Conservation (phyloP, 2,329 filamentous ascomycete genomes). For the Aureobasidium mangrovei region DNA sequence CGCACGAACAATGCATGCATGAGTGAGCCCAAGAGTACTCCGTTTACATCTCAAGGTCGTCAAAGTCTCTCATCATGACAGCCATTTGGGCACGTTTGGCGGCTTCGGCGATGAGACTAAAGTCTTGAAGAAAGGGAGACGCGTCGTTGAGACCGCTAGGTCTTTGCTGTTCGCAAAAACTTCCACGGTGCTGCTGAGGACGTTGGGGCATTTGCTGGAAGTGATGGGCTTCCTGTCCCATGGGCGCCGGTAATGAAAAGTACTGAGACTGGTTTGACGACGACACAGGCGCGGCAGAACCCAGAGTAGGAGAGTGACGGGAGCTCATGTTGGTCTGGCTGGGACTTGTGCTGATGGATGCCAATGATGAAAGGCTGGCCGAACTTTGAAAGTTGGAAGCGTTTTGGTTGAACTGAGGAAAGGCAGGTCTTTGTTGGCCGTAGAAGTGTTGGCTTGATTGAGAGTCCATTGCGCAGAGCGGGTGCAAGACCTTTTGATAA, state of each 20-base stretch:
- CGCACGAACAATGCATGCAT: slow-evolving; percentile 4
- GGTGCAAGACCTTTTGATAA: not conserved
- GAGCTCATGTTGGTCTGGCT: slow-evolving; percentile 17
- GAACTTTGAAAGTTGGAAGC: slow-evolving; percentile 33
- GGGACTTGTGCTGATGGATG: slow-evolving; percentile 21
- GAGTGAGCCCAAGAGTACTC: not conserved
- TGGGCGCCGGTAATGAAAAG: slow-evolving; percentile 20
- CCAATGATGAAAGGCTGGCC: slow-evolving; percentile 34
- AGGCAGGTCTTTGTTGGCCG: slow-evolving; percentile 25
- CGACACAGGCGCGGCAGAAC: slow-evolving; percentile 27
- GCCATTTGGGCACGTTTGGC: slow-evolving; percentile 89
- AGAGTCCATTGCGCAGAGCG: slow-evolving; percentile 10
- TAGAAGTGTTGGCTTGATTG: slow-evolving; percentile 13
- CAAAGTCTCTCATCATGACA: slow-evolving; percentile 78
- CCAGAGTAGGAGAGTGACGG: slow-evolving; percentile 26
- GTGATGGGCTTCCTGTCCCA: slow-evolving; percentile 20
- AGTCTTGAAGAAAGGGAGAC: slow-evolving; percentile 64
- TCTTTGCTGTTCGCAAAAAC: slow-evolving; percentile 19
- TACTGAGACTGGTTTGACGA: slow-evolving; percentile 25
- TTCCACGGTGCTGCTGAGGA: slow-evolving; percentile 21
- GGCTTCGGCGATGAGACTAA: slow-evolving; percentile 81
- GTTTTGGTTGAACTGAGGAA: slow-evolving; percentile 25
- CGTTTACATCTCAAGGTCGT: slow-evolving; percentile 52
- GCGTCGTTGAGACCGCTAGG: slow-evolving; percentile 35
- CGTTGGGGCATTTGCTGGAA: slow-evolving; percentile 23